A percentile compares a stretch with the other conserved stretches of the same genome.
Conservation (phyloP, 2,329 filamentous ascomycete genomes). For the Pseudogymnoascus sp. region DNA sequence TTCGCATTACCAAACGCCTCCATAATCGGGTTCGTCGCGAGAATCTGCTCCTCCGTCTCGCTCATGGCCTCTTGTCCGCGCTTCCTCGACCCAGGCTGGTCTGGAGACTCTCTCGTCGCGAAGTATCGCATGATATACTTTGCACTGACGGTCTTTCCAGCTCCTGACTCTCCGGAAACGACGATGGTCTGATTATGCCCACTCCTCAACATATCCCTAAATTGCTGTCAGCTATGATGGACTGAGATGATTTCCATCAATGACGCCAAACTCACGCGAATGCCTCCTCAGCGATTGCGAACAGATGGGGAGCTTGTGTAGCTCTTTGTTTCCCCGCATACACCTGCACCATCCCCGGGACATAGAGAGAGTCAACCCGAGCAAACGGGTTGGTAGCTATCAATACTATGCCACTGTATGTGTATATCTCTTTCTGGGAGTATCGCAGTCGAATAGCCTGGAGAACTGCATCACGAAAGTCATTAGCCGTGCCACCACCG, state of each 20-base stretch:
- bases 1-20: constrained; percentile 99
- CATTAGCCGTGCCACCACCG: constrained; percentile 16
- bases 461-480: constrained; percentile 54
- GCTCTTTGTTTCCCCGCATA: constrained; percentile 96
- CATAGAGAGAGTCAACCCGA: constrained; percentile 93
- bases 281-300: constrained; percentile 97
- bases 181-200: constrained; percentile 96
- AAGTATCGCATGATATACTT: constrained; percentile 99
- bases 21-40: constrained; percentile 99
- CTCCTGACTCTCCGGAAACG: constrained; percentile 98
- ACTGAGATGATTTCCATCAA: neutral
- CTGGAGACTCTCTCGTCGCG: constrained; percentile 89
- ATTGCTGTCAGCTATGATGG: constrained; percentile 32
- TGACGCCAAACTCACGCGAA: constrained; percentile 65
- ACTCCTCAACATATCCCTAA: constrained; percentile 92
- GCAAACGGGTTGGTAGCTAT: constrained; percentile 99
- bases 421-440: constrained; percentile 98
- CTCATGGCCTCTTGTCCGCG: constrained; percentile 78
- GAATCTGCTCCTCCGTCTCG: constrained; percentile 95
- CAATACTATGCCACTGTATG: constrained; percentile 96
- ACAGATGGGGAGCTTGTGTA: constrained; percentile 94
- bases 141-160: constrained; percentile 96
- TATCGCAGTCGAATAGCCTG: constrained; percentile 98
- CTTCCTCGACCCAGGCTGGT: constrained; percentile 75
- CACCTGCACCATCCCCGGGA: constrained; percentile 98